A percentile compares a stretch with the other conserved stretches of the same genome.
Conservation (phyloP, 768 basidiomycete genomes). For the Panaeolus cyanescens region DNA sequence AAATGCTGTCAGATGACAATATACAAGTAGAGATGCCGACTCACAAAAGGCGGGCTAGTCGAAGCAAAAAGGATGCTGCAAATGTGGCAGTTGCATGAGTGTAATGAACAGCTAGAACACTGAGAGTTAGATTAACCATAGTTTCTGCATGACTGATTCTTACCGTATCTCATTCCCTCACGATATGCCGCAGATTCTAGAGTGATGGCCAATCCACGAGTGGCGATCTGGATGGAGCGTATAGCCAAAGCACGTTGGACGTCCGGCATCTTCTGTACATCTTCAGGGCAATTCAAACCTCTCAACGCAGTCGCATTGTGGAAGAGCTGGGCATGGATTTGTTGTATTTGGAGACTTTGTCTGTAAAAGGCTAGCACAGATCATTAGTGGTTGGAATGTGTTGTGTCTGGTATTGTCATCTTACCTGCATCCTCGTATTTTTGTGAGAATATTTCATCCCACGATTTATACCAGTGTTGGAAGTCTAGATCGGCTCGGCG, state of each 20-base stretch:
- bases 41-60: conserved; percentile 86
- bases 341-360: conserved; percentile 85
- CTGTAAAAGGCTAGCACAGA: conserved; percentile 72
- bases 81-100: conserved; percentile 95
- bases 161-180: conserved; percentile 91
- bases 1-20: conserved; percentile 3
- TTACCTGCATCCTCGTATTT: conserved; percentile 83
- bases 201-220: conserved; percentile 81
- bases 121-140: conserved; percentile 5
- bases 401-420: conserved; percentile 14
- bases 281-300: conserved; percentile 83
- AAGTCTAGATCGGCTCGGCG: conserved; percentile 79
- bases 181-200: conserved; percentile 82
- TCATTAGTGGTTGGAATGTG: neutral
- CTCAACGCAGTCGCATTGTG: conserved; percentile 83
- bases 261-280: conserved; percentile 81
- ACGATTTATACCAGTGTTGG: conserved; percentile 76
- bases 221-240: conserved; percentile 81
- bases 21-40: conserved; percentile 23
- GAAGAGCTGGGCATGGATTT: conserved; percentile 82
- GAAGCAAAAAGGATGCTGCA: conserved; percentile 85
- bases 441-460: conserved; percentile 79
- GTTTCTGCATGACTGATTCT: conserved; percentile 15
- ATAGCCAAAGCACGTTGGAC: conserved; percentile 80
- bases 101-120: conserved; percentile 73